These are phyloP conservation scores for Trichothecium roseum DNA, from an alignment of 2,329 filamentous ascomycete genomes.

Conservation along the genomic window DNA sequence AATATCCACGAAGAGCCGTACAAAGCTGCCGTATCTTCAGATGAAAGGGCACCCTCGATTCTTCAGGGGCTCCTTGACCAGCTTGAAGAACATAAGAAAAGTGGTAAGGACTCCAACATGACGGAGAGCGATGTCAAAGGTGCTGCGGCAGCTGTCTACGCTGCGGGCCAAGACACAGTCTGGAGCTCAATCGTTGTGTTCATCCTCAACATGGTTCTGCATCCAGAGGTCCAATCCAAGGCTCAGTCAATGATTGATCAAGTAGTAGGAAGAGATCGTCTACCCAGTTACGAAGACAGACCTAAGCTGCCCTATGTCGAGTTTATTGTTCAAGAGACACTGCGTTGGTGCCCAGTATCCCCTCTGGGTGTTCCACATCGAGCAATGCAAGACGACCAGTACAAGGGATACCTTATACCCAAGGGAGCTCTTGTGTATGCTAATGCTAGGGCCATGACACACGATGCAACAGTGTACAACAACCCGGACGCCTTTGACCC, in stretches of 20 bases:
- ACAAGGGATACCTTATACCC: no score
- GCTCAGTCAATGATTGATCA: slow-evolving; percentile 34
- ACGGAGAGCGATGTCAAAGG: slow-evolving; percentile 40
- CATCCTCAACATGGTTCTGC: slow-evolving; percentile 31
- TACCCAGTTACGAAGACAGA: slow-evolving; percentile 36
- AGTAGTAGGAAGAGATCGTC: slow-evolving; percentile 30
- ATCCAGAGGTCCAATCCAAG: slow-evolving; percentile 34
- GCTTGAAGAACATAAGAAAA: no score
- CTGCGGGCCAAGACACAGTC: slow-evolving; percentile 35
- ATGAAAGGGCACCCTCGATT: no score
- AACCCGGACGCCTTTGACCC: no score
- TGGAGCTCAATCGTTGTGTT: slow-evolving; percentile 31
- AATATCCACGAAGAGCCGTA: slow-evolving; percentile 34
- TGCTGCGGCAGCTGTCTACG: slow-evolving; percentile 35
- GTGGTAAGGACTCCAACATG: no score
- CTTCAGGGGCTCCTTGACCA: no score
- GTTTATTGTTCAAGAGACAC: slow-evolving; percentile 33
- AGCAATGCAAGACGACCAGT: no score
- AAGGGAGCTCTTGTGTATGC: no score
- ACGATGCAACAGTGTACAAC: no score
- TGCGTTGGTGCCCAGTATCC: slow-evolving; percentile 28
- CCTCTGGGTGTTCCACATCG: no score
- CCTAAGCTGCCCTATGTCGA: slow-evolving; percentile 31
- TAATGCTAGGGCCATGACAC: no score
- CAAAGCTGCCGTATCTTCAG: slow-evolving; percentile 19